Base-by-base conservation (phyloP, 2,329 filamentous ascomycete genomes). In the Ophiostoma piceae region DNA sequence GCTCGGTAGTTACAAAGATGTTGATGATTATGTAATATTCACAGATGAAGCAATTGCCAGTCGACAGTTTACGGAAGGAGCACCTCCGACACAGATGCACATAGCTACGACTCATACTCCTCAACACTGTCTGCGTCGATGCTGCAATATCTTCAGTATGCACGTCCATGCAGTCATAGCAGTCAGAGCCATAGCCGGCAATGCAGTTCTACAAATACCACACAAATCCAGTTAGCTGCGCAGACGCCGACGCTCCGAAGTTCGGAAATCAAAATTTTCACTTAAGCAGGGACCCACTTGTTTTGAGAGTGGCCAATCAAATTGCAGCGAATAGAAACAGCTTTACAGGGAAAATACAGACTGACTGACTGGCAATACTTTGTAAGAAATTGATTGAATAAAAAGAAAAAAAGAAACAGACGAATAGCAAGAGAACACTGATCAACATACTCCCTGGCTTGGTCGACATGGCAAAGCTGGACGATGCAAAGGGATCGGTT, bases 201-300 rank as follows among this genome's bases (percentile, higher is more conserved):
- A 47, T n/a, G 19, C 5, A 47, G 11, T 2, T 2, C 43, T 47
- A 35, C 35, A 35, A 35, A 16, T n/a, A 16, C 41, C 41, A 5
- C 19, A 47, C 43, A 47, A 57, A 57, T 26, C 51, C n/a, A 62
- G 57, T 62, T 62, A 62, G 51, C n/a, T 26, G 51, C n/a, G 60
- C 60, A 64, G 62, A 65, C 68, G 11, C 19, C 37, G 66, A 41
- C 39, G 47, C 69, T 70, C 69, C 69, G 69, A 70, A 66, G 7
- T 51, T 70, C 69, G 69, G 69, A 65, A 67, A 47, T 32, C 41
- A 41, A 57, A 68, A 66, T 22, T 66, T 66, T 68, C 54, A 57
- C 26, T 22, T 5, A 22, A 26, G 51, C 8, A 57, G 11, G 11
- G 51, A 3, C 51, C 51, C 43, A 47, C 43, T 47, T 7, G 6